These are phyloP conservation scores for Gossypium mustelinum DNA, from an alignment of 345 rosid species.

Conservation along the genomic window DNA sequence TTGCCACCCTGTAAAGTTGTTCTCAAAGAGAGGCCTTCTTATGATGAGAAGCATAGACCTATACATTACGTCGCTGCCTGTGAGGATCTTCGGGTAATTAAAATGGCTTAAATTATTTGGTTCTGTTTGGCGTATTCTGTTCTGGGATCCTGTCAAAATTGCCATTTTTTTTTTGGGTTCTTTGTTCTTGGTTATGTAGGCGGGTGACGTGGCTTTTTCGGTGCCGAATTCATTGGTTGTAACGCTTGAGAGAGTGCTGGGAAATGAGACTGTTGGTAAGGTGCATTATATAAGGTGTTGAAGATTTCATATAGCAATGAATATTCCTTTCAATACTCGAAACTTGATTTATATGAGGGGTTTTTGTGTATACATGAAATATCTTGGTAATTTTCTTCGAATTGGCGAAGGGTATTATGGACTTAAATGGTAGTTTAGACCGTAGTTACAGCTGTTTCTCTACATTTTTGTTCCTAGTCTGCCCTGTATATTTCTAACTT, in stretches of 20 bases:
- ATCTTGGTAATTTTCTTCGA: background rate
- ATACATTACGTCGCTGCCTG: slow-evolving; percentile 91
- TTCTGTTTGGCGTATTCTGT: background rate
- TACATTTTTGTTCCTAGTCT: background rate
- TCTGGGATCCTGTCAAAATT: slow-evolving; percentile 5
- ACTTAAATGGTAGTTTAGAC: background rate
- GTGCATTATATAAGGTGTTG: slow-evolving; percentile 18
- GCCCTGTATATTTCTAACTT: background rate
- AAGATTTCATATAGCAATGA: background rate
- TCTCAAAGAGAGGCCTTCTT: slow-evolving; percentile 72
- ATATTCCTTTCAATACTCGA: background rate
- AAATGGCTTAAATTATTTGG: background rate
- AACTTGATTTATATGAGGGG: background rate
- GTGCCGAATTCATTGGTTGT: slow-evolving; percentile 86
- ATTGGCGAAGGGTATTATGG: background rate
- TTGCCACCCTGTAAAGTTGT: slow-evolving; percentile 82
- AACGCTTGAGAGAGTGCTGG: slow-evolving; percentile 91
- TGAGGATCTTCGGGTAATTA: slow-evolving; percentile 71
- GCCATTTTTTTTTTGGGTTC: background rate
- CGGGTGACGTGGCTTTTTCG: slow-evolving; percentile 79
- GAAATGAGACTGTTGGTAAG: slow-evolving; percentile 91
- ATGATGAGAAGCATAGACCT: slow-evolving; percentile 56
- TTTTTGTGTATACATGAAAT: background rate
- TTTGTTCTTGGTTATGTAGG: slow-evolving; percentile 32
- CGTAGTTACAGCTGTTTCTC: background rate